These are phyloP conservation scores for Talaromyces marneffei DNA, from an alignment of 2,329 filamentous ascomycete species.

Conservation along the genomic window DNA sequence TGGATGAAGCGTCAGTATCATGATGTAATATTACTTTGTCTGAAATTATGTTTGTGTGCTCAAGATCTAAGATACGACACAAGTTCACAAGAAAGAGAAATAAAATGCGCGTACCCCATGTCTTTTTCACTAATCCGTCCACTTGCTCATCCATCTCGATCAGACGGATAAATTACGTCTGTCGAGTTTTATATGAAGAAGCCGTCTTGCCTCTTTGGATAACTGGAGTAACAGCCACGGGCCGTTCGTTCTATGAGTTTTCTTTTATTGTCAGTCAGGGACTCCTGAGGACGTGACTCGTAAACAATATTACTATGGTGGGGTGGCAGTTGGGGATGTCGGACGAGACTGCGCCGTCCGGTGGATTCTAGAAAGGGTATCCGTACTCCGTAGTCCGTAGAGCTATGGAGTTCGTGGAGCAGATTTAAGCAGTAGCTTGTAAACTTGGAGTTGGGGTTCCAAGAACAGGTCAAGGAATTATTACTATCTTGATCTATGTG, in stretches of 20 bases:
- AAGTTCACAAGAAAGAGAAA: neutral
- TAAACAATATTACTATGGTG: neutral
- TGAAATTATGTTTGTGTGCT: neutral
- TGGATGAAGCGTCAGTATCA: neutral
- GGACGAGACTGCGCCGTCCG: constrained; percentile 2
- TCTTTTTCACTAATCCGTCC: constrained; percentile 62
- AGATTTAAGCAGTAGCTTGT: neutral
- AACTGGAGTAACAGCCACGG: neutral
- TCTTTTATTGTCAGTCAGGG: neutral
- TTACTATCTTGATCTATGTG: neutral
- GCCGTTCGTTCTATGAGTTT: neutral
- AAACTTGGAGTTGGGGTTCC: neutral
- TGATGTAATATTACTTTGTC: neutral
- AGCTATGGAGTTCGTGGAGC: neutral
- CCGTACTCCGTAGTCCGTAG: neutral
- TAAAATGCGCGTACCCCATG: constrained; percentile 50
- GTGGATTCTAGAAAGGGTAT: neutral
- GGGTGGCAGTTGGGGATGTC: neutral
- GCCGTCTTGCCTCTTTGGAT: neutral
- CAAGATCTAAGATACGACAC: neutral
- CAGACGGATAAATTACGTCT: neutral
- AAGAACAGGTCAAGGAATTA: neutral
- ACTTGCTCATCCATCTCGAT: constrained; percentile 71
- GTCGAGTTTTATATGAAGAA: neutral
- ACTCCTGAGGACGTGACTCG: neutral